These are phyloP conservation scores for Geosiphon pyriformis DNA, from an alignment of 192 early-diverging fungal species.

Conservation along the genomic window DNA sequence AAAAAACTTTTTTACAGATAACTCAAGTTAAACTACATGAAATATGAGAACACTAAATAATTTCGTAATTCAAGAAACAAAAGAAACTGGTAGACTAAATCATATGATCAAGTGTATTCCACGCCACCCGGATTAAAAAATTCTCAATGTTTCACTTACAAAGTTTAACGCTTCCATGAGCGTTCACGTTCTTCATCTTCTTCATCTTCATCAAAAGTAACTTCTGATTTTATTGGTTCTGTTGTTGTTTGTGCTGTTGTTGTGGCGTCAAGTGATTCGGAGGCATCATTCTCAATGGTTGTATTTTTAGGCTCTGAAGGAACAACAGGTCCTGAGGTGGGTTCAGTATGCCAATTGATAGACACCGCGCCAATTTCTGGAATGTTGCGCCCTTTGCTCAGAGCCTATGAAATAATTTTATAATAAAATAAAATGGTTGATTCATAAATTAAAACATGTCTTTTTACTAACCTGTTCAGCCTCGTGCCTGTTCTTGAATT, in stretches of 20 bases:
- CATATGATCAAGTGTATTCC: too few relatives aligned
- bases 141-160: too few relatives aligned
- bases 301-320: background rate
- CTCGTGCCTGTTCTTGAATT: constrained; percentile 50
- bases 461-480: constrained; percentile 45
- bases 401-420: constrained; percentile 14
- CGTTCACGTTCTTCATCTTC: constrained; percentile 35
- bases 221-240: constrained; percentile 1
- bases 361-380: constrained; percentile 21
- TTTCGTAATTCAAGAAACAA: too few relatives aligned
- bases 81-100: too few relatives aligned
- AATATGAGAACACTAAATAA: too few relatives aligned
- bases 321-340: constrained; percentile 5
- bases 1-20: too few relatives aligned
- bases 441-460: background rate
- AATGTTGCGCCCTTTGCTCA: constrained; percentile 27
- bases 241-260: background rate
- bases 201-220: constrained; percentile 24
- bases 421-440: background rate
- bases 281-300: background rate
- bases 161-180: constrained; percentile 42
- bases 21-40: too few relatives aligned
- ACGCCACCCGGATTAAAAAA: too few relatives aligned
- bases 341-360: constrained; percentile 30
- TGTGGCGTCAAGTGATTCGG: constrained; percentile 2